A percentile compares a stretch with the other conserved stretches of the same genome.
These are phyloP conservation scores for Pochonia chlamydosporia DNA, from an alignment of 2,329 filamentous ascomycete species.

Conservation along the genomic window DNA sequence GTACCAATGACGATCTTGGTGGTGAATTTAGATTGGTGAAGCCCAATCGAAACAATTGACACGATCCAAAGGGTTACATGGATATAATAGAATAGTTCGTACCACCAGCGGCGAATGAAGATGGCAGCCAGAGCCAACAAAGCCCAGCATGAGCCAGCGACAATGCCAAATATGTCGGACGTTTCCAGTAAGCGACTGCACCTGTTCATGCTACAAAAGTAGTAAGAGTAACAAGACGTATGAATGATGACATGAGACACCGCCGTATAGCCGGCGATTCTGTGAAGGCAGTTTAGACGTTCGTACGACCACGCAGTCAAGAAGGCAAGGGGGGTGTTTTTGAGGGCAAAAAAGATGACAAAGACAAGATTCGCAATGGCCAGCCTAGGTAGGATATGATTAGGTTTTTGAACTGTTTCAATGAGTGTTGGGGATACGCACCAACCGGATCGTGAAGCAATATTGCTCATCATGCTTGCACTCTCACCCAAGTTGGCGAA, in stretches of 20 bases:
- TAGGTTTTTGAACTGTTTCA: neutral
- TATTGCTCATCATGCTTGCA: slow-evolving; percentile 23
- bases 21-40: slow-evolving; percentile 44
- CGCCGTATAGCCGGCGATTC: slow-evolving; percentile 44
- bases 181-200: slow-evolving; percentile 26
- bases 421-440: slow-evolving; percentile 15
- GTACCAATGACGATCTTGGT: slow-evolving; percentile 37
- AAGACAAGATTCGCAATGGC: slow-evolving; percentile 41
- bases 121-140: slow-evolving; percentile 36
- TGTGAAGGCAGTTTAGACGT: slow-evolving; percentile 52
- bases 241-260: slow-evolving; percentile 42
- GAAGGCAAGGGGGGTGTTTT: slow-evolving; percentile 52
- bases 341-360: slow-evolving; percentile 48
- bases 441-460: slow-evolving; percentile 34
- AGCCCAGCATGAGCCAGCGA: slow-evolving; percentile 40
- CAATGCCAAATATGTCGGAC: slow-evolving; percentile 41
- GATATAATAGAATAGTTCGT: slow-evolving; percentile 50
- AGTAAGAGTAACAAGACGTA: slow-evolving; percentile 33
- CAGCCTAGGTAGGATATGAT: slow-evolving; percentile 24
- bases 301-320: slow-evolving; percentile 52
- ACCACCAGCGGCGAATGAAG: slow-evolving; percentile 39
- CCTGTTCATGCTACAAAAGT: slow-evolving; percentile 28
- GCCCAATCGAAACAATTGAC: slow-evolving; percentile 39
- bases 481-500: slow-evolving; percentile 28
- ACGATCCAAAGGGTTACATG: slow-evolving; percentile 45